These are phyloP conservation scores for Paxillus rubicundulus DNA, from an alignment of 768 basidiomycete species.

Conservation along the genomic window DNA sequence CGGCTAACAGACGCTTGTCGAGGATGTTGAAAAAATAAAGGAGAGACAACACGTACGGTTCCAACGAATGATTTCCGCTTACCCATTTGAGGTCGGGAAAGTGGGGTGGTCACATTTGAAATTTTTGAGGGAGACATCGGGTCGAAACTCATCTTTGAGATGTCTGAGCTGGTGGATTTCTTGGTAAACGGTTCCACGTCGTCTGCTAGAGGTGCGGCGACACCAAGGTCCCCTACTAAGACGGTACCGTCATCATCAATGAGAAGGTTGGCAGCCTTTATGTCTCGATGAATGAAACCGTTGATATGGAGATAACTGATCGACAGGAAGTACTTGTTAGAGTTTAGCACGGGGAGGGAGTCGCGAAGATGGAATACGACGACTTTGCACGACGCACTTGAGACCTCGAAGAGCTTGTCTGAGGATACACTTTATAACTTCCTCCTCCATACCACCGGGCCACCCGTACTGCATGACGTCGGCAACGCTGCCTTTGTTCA, in stretches of 20 bases:
- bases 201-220: constrained; percentile 80
- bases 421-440: constrained; percentile 80
- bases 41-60: constrained; percentile 50
- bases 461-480: constrained; percentile 84
- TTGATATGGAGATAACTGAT: constrained; percentile 82
- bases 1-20: constrained; percentile 44
- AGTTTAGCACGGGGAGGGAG: background rate
- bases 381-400: constrained; percentile 53
- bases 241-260: constrained; percentile 90
- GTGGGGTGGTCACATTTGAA: background rate
- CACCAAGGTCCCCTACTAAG: constrained; percentile 88
- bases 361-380: constrained; percentile 6
- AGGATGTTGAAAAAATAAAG: background rate
- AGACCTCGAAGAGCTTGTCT: constrained; percentile 86
- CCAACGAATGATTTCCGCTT: constrained; percentile 93
- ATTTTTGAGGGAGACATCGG: constrained; percentile 14
- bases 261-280: constrained; percentile 93
- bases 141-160: constrained; percentile 38
- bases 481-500: constrained; percentile 84
- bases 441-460: constrained; percentile 89
- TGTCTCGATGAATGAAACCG: constrained; percentile 88
- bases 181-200: constrained; percentile 46
- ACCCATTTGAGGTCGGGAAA: constrained; percentile 48
- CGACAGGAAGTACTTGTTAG: constrained; percentile 6
- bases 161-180: constrained; percentile 10